Conservation (phyloP, 2,329 filamentous ascomycete genomes). For the Eurotiales sp. region DNA sequence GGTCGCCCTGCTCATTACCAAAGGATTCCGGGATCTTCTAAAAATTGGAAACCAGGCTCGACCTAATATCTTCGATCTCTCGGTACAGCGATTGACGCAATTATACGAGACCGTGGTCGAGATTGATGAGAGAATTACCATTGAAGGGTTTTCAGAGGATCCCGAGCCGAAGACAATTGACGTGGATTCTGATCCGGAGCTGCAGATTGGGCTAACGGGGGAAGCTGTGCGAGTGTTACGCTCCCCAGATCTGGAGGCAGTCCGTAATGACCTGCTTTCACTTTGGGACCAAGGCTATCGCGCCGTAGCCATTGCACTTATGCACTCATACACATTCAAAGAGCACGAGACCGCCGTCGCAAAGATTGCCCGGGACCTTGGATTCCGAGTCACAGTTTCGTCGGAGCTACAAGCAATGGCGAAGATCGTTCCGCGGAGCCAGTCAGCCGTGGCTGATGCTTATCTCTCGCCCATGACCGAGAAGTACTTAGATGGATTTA, state of each 20-base stretch:
- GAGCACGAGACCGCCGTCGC: slow-evolving; percentile 76
- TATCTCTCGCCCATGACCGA: slow-evolving; percentile 69
- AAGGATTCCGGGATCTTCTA: slow-evolving; percentile 77
- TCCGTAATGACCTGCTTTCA: slow-evolving; percentile 57
- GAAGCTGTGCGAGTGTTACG: slow-evolving; percentile 66
- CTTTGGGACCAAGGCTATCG: slow-evolving; percentile 30
- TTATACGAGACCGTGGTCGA: slow-evolving; percentile 21
- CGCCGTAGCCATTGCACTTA: slow-evolving; percentile 47
- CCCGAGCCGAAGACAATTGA: slow-evolving; percentile 17
- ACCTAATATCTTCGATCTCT: slow-evolving; percentile 80
- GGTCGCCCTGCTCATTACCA: slow-evolving; percentile 77
- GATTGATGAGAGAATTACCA: slow-evolving; percentile 44
- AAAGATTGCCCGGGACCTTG: slow-evolving; percentile 67
- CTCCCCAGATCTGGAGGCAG: slow-evolving; percentile 52
- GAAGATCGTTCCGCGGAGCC: slow-evolving; percentile 67
- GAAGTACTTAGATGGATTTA: slow-evolving; percentile 56
- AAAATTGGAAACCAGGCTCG: slow-evolving; percentile 81
- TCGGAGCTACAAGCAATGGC: slow-evolving; percentile 77
- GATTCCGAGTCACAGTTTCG: slow-evolving; percentile 70
- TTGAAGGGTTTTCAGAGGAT: slow-evolving; percentile 30
- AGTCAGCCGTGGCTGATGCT: slow-evolving; percentile 69
- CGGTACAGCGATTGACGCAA: slow-evolving; percentile 70
- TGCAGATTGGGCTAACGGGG: slow-evolving; percentile 48
- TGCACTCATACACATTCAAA: slow-evolving; percentile 83
- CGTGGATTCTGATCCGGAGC: slow-evolving; percentile 15